Base-by-base conservation (phyloP, 2,329 filamentous ascomycete genomes). In the Zymoseptoria tritici region DNA sequence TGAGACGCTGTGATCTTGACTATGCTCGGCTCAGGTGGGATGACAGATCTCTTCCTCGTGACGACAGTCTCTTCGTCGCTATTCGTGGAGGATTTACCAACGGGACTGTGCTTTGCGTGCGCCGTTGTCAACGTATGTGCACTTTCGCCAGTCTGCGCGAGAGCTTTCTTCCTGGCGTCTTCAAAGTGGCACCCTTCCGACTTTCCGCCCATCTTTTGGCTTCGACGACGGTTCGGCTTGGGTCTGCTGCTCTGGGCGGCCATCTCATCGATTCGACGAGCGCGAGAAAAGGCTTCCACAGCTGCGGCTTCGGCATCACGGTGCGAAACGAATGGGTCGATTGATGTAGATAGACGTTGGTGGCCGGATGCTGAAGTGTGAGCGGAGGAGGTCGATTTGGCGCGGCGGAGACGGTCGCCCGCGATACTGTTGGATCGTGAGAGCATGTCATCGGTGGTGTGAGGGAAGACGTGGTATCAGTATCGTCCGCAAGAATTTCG, bases 291-390 rank as follows among this genome's bases (percentile, higher is more conserved):
- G 1, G 86, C 87, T 67, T 85, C 76, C 36, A 77, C 75, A 7
- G 86, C 86, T 21, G 86, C 86, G 49, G 81, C 79, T 49, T 84
- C 80, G 7, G 86, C 86, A 71, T 88, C 83, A 57, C 82, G 77
- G 54, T 82, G 79, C 2, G 82, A 81, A 3, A 74, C 71, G 80
- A 79, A 64, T 79, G 67, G 67, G 54, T 72, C 69, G 49, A 63
- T 64, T 9, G 61, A 60, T 9, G 63, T 64, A 8, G 58, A 58
- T 31, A 57, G 59, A 19, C 64, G 60, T 20, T 64, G 58, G 26
- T 66, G 66, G 20, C 64, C 59, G 21, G 67, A 66, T 19, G 64
- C 57, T 9, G 64, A 52, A 36, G 85, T 81, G 55, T 79, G 61
- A 6, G 67, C 62, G 9, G 70, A 71, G 3, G 70, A 66, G 11